Evolutionary conservation across 2,329 filamentous ascomycete species (phyloP), one percentile per base, ranked within the genome.

Genomic region (Pseudogymnoascus destructans): DNA sequence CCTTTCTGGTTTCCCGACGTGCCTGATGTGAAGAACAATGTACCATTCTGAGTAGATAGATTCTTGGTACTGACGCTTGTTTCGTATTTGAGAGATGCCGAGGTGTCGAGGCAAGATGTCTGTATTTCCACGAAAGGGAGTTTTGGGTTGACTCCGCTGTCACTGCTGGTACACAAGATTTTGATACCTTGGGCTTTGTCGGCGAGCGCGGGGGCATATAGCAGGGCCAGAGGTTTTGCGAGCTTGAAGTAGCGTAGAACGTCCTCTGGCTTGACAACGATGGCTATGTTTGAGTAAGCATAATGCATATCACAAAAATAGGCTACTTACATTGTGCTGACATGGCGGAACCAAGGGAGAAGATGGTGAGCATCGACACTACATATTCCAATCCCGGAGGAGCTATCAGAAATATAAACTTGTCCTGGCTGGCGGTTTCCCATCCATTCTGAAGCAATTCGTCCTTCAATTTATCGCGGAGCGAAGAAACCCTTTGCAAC

Each of bases 341-440:
- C 27, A 63, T 60, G 32, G 52, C 61, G 32, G 60, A 60, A 5
- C 60, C 62, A 30, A 64, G 59, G n/a, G 62, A 63, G 21, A 63
- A 63, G n/a, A 63, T 63, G 13, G 61, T 59, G 60, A 63, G 62
- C 62, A 63, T 63, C 2, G 62, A 59, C 3, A 61, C 60, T 36
- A 63, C 59, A 35, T 63, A 63, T 27, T 63, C 59, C 40, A 55
- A 59, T 21, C 62, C 62, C 32, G 62, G 62, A 35, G 61, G 58
- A 15, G 60, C 62, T 58, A 63, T 30, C 25, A 63, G 13, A 36
- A 61, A 63, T 52, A 62, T 60, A 58, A 63, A 63, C 32, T 54
- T 58, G 25, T 63, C 62, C 10, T 61, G 55, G 19, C 35, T 52
- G 30, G 25, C 55, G 36, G 58, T 25, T 27, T 59, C 49, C 23